phyloP scores from a whole-genome alignment of 768 basidiomycete species.

The Lyophyllum atratum region DNA sequence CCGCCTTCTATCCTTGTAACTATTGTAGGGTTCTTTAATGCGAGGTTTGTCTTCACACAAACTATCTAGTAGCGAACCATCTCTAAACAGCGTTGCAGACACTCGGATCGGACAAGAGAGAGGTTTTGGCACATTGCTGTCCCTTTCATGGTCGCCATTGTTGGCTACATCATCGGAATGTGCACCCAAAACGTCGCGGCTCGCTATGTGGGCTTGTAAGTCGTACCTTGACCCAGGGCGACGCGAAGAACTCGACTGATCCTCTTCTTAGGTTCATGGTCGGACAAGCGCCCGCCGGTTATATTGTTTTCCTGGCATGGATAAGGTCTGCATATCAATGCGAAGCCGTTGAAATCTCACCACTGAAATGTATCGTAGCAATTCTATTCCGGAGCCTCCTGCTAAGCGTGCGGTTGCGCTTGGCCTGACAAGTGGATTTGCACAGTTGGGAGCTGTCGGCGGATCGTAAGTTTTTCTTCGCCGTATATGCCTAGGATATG shows the following conservation, averaged over 20 bases:
- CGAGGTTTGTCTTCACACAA: background rate
- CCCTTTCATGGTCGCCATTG: conserved; percentile 46
- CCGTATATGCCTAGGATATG: background rate
- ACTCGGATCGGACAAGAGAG: conserved; percentile 62
- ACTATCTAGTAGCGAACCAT: conserved; percentile 9
- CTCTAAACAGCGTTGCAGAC: conserved; percentile 28
- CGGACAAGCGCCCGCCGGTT: no score
- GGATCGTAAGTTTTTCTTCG: conserved; percentile 48
- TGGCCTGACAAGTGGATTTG: conserved; percentile 64
- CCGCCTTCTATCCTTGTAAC: background rate
- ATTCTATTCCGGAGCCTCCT: conserved; percentile 55
- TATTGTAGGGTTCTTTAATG: background rate
- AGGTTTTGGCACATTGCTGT: conserved; percentile 57
- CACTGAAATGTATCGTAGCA: no score
- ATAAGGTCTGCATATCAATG: no score
- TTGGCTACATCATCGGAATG: background rate
- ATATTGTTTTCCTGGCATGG: background rate
- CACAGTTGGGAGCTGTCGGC: conserved; percentile 52
- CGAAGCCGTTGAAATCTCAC: no score
- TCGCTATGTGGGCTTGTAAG: background rate
- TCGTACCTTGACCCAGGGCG: background rate
- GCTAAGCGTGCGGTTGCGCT: conserved; percentile 70
- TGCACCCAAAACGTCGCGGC: background rate
- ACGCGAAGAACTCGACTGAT: background rate
- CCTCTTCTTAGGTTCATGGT: background rate